These are phyloP conservation scores for Pythium sukuiense DNA, from an alignment of 352 stramenopile species.

Conservation along the genomic window DNA sequence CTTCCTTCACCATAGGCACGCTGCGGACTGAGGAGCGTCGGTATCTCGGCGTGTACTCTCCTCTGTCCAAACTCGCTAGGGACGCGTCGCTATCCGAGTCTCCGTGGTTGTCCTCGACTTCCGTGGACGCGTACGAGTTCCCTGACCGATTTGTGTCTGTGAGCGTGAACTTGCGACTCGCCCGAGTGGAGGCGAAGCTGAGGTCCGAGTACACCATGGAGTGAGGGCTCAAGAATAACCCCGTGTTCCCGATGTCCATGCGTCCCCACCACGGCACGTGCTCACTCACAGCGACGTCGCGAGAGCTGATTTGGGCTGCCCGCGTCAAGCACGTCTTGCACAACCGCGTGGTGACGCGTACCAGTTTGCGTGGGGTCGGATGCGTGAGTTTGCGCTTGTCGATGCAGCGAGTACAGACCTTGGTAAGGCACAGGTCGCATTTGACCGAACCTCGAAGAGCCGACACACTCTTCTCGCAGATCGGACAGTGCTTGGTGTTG, in stretches of 20 bases:
- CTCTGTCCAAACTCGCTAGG: neutral
- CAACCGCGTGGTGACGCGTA: conserved; percentile 10
- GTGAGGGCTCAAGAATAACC: neutral
- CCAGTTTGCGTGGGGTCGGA: neutral
- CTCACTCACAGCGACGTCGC: conserved; percentile 11
- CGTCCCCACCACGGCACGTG: conserved; percentile 1
- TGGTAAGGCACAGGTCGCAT: conserved; percentile 13
- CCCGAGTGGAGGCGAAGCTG: neutral
- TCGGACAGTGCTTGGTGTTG: conserved; percentile 4
- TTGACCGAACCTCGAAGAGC: neutral
- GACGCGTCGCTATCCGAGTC: conserved; percentile 3
- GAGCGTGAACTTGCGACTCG: neutral
- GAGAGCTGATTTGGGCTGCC: conserved; percentile 4
- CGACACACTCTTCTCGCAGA: conserved; percentile 4
- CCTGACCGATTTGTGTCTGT: neutral
- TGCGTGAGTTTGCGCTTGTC: conserved; percentile 21
- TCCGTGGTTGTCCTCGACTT: neutral
- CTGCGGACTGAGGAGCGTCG: neutral
- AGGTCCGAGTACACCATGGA: neutral
- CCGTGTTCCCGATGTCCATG: neutral
- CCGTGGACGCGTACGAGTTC: conserved; percentile 1
- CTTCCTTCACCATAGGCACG: neutral
- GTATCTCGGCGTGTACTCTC: neutral
- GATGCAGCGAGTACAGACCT: conserved; percentile 10
- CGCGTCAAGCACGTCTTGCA: conserved; percentile 14